These are phyloP conservation scores for Venustampulla echinocandica DNA, from an alignment of 495 filamentous ascomycete genomes.

Conservation along the genomic window DNA sequence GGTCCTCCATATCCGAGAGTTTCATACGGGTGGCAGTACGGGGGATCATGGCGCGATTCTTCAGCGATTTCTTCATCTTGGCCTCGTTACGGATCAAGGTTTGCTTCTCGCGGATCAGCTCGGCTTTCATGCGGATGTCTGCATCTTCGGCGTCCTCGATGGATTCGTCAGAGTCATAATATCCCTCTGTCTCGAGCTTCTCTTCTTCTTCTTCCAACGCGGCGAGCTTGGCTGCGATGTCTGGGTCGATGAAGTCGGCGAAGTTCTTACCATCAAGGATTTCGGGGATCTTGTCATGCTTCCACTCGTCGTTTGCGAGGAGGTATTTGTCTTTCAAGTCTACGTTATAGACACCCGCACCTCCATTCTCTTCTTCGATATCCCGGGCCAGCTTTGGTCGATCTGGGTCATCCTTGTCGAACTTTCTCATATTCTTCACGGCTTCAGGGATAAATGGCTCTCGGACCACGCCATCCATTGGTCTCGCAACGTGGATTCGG, in stretches of 20 bases:
- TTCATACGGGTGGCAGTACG: slow-evolving; percentile 65
- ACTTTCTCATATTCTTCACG: slow-evolving; percentile 71
- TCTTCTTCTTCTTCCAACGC: slow-evolving; percentile 94
- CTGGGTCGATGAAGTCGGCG: slow-evolving; percentile 91
- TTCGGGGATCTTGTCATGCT: slow-evolving; percentile 91
- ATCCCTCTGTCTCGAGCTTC: slow-evolving; percentile 74
- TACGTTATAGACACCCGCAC: slow-evolving; percentile 90
- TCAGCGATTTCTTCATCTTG: slow-evolving; percentile 84
- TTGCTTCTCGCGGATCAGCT: slow-evolving; percentile 89
- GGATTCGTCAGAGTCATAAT: slow-evolving; percentile 42
- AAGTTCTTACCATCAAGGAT: slow-evolving; percentile 91
- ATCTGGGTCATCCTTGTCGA: slow-evolving; percentile 79
- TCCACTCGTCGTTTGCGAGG: slow-evolving; percentile 81
- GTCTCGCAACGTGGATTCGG: slow-evolving; percentile 92
- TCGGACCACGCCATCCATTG: slow-evolving; percentile 65
- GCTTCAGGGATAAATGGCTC: slow-evolving; percentile 87
- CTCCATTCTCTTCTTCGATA: slow-evolving; percentile 85
- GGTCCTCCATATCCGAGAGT: slow-evolving; percentile 73
- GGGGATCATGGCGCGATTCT: slow-evolving; percentile 90
- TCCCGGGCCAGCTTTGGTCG: slow-evolving; percentile 73
- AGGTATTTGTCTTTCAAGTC: slow-evolving; percentile 81
- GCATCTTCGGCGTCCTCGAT: slow-evolving; percentile 78
- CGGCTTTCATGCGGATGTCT: slow-evolving; percentile 81
- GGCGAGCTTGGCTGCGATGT: slow-evolving; percentile 84
- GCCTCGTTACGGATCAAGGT: slow-evolving; percentile 82